These are phyloP conservation scores for Cyathus striatus DNA, from an alignment of 768 basidiomycete genomes.

Conservation along the genomic window DNA sequence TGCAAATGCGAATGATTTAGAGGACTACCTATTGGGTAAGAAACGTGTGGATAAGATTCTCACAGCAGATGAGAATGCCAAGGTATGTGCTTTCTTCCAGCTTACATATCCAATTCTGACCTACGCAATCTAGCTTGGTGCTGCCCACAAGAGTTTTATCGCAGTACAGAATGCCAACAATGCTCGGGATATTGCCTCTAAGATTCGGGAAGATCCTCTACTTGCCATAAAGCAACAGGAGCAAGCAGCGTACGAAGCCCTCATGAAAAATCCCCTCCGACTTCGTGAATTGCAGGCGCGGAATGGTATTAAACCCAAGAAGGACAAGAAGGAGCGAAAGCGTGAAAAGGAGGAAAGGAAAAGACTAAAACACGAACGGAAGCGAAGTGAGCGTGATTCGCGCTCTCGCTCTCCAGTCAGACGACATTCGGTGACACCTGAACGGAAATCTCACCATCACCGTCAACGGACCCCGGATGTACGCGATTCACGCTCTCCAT, in stretches of 20 bases:
- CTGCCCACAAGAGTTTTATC: conserved; percentile 88
- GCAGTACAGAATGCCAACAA: conserved; percentile 94
- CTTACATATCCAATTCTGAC: not conserved
- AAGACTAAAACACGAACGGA: conserved; percentile 34
- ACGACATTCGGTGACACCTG: no score
- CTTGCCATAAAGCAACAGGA: conserved; percentile 99
- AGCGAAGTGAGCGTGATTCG: conserved; percentile 19
- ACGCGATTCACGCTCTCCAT: no score
- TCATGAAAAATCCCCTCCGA: conserved; percentile 83
- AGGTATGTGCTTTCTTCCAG: conserved; percentile 36
- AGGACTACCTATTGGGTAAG: conserved; percentile 96
- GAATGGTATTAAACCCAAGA: conserved; percentile 77
- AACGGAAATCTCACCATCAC: no score
- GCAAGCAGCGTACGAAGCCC: conserved; percentile 83
- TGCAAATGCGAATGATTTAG: conserved; percentile 86
- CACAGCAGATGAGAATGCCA: conserved; percentile 88
- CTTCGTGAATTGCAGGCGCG: conserved; percentile 76
- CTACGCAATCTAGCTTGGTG: conserved; percentile 54
- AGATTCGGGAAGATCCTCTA: conserved; percentile 94
- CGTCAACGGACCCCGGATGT: no score
- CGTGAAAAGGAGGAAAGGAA: conserved; percentile 41
- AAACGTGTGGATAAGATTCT: conserved; percentile 96
- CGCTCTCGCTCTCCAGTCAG: conserved; percentile 22
- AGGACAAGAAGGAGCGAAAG: conserved; percentile 65
- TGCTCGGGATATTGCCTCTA: conserved; percentile 81